Percentiles rank a stretch among this genome's conserved stretches.
Conservation (phyloP, 495 filamentous ascomycete species). For the Sabuloglossum arenarium region DNA sequence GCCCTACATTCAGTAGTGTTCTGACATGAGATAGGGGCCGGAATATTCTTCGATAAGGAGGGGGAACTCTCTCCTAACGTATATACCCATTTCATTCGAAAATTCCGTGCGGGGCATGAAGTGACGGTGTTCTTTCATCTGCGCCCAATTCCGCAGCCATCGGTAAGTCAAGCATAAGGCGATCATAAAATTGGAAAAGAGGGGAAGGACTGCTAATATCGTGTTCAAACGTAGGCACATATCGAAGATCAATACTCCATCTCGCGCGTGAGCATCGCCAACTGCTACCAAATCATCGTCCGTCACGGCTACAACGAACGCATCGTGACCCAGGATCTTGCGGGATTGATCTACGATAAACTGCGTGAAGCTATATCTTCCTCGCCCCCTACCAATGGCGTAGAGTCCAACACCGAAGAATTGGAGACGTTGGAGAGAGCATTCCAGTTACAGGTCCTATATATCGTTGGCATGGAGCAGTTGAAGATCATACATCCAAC, state of each 20-base stretch:
- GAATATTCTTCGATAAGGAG: slow-evolving; percentile 20
- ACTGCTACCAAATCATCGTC: slow-evolving; percentile 43
- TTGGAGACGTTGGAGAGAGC: slow-evolving; percentile 32
- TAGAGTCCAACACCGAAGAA: slow-evolving; percentile 6
- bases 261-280: slow-evolving; percentile 24
- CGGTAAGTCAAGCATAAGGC: not conserved
- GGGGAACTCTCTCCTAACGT: slow-evolving; percentile 16
- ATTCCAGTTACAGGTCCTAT: slow-evolving; percentile 38
- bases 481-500: slow-evolving; percentile 29
- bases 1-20: not conserved
- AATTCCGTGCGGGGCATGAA: slow-evolving; percentile 14
- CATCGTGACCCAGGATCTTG: slow-evolving; percentile 40
- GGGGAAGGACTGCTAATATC: not conserved
- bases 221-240: slow-evolving; percentile 7
- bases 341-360: slow-evolving; percentile 34
- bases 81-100: slow-evolving; percentile 16
- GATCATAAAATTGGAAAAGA: not conserved
- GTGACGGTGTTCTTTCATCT: slow-evolving; percentile 18
- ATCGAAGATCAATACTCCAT: slow-evolving; percentile 27
- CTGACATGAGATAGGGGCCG: slow-evolving; percentile 8
- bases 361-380: slow-evolving; percentile 31
- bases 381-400: slow-evolving; percentile 15
- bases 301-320: slow-evolving; percentile 52
- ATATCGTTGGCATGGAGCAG: slow-evolving; percentile 55
- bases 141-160: slow-evolving; percentile 13